phyloP scores from a whole-genome alignment of 192 early-diverging fungal genomes.

The Entrophospora sp. region DNA sequence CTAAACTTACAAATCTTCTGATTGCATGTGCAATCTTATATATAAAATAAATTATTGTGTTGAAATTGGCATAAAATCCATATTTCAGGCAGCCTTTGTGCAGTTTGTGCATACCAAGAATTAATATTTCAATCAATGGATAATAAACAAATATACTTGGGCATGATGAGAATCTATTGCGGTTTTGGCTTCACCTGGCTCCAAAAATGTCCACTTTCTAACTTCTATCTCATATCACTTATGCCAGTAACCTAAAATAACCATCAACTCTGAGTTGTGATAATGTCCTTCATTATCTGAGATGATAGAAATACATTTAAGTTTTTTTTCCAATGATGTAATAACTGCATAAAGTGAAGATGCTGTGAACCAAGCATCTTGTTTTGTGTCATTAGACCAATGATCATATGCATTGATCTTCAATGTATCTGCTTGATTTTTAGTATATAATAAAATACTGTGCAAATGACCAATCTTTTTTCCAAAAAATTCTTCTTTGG shows the following conservation, averaged over 20 bases:
- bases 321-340: neutral
- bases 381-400: no score
- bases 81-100: no score
- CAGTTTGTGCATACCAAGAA: no score
- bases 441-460: neutral
- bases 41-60: no score
- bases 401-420: neutral
- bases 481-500: conserved; percentile 2
- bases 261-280: neutral
- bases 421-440: neutral
- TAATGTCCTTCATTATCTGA: neutral
- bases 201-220: neutral
- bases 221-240: neutral
- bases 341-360: neutral
- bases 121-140: no score
- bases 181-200: neutral
- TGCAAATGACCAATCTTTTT: neutral
- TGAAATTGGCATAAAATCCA: no score
- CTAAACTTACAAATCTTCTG: no score
- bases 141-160: no score
- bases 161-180: neutral
- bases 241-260: neutral
- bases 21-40: no score
- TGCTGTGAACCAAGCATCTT: neutral
- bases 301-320: neutral